Evolutionary conservation across 768 basidiomycete genomes (phyloP).

Genomic region (Pleurotus cornucopiae): DNA sequence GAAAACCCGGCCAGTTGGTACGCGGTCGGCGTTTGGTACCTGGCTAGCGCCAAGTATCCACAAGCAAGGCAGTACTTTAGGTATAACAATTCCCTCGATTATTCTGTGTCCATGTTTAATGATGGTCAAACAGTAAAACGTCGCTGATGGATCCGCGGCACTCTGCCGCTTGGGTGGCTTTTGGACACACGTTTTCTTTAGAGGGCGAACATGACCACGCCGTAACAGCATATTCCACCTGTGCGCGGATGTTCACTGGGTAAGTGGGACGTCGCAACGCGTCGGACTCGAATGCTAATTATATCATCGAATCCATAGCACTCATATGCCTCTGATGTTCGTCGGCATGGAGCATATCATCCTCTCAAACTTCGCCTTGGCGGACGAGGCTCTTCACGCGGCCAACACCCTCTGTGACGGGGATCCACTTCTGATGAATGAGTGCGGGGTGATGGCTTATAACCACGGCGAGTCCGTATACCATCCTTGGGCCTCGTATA

Average conservation of each 20-base stretch:
- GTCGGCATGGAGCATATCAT: conserved; percentile 98
- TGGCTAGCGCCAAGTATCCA: conserved; percentile 79
- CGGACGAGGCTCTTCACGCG: conserved; percentile 85
- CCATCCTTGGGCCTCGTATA: background rate
- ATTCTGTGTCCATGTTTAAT: too few species aligned
- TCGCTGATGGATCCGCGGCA: conserved; percentile 96
- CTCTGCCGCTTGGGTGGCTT: conserved; percentile 95
- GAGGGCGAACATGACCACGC: conserved; percentile 99
- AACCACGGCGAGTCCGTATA: conserved; percentile 72
- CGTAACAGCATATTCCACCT: conserved; percentile 96
- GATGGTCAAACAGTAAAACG: conserved; percentile 64
- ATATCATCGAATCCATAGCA: conserved; percentile 40
- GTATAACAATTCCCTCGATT: conserved; percentile 28
- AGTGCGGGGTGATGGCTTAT: conserved; percentile 90
- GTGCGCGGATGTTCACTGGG: conserved; percentile 93
- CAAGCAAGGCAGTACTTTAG: conserved; percentile 95
- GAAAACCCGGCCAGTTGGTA: conserved; percentile 96
- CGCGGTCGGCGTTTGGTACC: conserved; percentile 96
- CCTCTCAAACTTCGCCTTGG: conserved; percentile 74
- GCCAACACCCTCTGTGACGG: conserved; percentile 77
- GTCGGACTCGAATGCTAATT: background rate
- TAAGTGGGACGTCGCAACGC: conserved; percentile 27
- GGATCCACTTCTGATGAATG: conserved; percentile 89
- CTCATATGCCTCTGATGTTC: conserved; percentile 91
- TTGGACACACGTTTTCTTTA: conserved; percentile 94